Conservation (phyloP, 2,329 filamentous ascomycete genomes). For the Pleomassaria siparia region DNA sequence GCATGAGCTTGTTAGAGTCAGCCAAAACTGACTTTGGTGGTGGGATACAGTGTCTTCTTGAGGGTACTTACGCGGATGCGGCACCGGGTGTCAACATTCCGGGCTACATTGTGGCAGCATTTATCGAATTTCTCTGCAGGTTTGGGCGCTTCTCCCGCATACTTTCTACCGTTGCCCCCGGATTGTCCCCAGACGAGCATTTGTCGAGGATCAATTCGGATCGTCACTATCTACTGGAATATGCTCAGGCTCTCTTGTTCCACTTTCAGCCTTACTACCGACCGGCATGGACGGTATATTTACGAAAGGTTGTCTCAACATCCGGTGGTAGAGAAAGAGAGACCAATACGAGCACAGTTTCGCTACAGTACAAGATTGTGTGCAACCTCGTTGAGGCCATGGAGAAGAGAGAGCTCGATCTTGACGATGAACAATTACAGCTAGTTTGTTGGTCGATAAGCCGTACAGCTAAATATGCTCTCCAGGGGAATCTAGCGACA, state of each 20-base stretch:
- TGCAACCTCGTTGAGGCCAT: constrained; percentile 28
- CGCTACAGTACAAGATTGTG: constrained; percentile 21
- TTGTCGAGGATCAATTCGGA: constrained; percentile 19
- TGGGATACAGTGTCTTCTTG: constrained; percentile 24
- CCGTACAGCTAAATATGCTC: constrained; percentile 28
- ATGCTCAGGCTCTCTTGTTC: constrained; percentile 30
- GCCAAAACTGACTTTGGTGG: constrained; percentile 19
- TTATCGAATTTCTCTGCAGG: constrained; percentile 35
- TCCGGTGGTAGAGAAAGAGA: neutral
- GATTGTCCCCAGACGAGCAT: constrained; percentile 18
- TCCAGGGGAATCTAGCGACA: constrained; percentile 9
- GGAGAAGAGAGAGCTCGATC: constrained; percentile 31
- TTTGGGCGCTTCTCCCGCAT: constrained; percentile 23
- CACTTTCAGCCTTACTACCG: constrained; percentile 25
- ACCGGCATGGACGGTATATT: constrained; percentile 33
- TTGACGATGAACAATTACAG: constrained; percentile 35
- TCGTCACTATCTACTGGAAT: constrained; percentile 29
- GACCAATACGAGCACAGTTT: neutral
- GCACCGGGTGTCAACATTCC: constrained; percentile 18
- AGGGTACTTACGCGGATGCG: constrained; percentile 15
- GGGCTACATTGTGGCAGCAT: constrained; percentile 29
- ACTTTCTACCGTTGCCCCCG: constrained; percentile 8
- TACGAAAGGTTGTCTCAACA: constrained; percentile 27
- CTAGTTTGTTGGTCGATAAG: constrained; percentile 36
- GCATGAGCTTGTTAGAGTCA: constrained; percentile 21